Evolutionary conservation across 2,329 filamentous ascomycete species (phyloP).

Genomic region (Fusarium keratoplasticum): DNA sequence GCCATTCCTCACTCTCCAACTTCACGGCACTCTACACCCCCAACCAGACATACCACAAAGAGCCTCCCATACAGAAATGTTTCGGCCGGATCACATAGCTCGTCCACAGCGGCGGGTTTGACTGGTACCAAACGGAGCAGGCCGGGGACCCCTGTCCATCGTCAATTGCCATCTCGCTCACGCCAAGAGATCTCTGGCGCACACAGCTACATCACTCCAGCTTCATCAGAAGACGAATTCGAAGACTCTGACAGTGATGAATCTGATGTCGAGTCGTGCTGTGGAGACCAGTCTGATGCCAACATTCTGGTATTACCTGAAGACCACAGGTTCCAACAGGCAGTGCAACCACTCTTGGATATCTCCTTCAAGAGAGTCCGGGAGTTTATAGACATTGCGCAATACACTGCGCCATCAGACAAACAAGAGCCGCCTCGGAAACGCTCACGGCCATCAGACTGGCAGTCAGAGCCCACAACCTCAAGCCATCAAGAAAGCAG

Average conservation of each 20-base stretch:
- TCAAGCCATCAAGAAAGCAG: not conserved
- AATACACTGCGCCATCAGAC: not conserved
- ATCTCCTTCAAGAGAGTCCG: not conserved
- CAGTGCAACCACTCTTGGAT: not conserved
- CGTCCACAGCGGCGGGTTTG: not conserved
- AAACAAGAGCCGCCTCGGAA: not conserved
- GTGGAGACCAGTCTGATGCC: not conserved
- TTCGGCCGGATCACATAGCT: not conserved
- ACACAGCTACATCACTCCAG: not conserved
- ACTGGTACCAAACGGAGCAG: not conserved
- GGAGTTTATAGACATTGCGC: not conserved
- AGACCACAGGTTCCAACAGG: not conserved
- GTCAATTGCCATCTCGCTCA: not conserved
- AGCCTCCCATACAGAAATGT: not conserved
- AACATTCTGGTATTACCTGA: not conserved
- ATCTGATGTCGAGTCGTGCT: not conserved
- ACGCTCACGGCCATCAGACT: not conserved
- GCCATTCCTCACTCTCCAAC: not conserved
- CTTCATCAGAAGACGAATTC: not conserved
- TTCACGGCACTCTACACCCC: not conserved
- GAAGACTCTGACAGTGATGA: not conserved
- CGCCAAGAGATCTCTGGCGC: not conserved
- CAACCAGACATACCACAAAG: not conserved
- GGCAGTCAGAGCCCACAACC: not conserved
- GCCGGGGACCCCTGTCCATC: not conserved